Evolutionary conservation across 1,284 basidiomycete genomes (phyloP), one percentile per base, ranked within the genome.

Genomic region (Naganishia albida): DNA sequence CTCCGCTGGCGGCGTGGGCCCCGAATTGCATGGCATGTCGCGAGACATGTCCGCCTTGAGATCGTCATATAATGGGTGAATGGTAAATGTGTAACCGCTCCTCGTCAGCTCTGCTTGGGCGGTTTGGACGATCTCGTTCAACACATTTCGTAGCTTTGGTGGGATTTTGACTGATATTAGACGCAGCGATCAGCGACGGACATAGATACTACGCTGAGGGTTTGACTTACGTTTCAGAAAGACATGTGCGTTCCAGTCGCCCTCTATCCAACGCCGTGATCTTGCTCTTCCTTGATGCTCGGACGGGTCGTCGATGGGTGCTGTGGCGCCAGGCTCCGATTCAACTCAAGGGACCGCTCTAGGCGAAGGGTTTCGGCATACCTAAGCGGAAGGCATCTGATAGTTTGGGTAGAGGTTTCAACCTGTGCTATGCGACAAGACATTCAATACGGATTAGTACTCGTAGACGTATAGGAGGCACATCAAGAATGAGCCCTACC

Each of bases 181-280:
- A 30, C 20, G 30, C 15, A 23, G 39, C 3, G 38, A 34, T 46
- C 10, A n/a, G 16, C 13, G 16, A 16, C 2, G 6, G 1, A 40
- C 20, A 42, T 12, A 38, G 57, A 25, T 10, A 26, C 26, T 15
- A 13, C 25, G 13, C n/a, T 8, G 13, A 20, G 64, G 34, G 10
- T 10, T 34, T 34, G 34, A 34, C 76, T 66, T 64, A 77, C 77
- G 52, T 13, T 71, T 69, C 10, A 78, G 49, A 55, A 75, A 80
- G 42, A 80, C 68, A 64, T 80, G 78, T 34, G 75, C 72, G 59
- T 75, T 75, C 67, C 75, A 76, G 51, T 80, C 78, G 13, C 78
- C 78, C 26, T 75, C 71, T 0, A 77, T 75, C 68, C 71, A 80
- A 2, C 74, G 74, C n/a, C 77, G 69, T 2, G 75, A 68, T 40